Evolutionary conservation across 2,329 filamentous ascomycete genomes (phyloP).

Genomic region (Aspergillus sp.): DNA sequence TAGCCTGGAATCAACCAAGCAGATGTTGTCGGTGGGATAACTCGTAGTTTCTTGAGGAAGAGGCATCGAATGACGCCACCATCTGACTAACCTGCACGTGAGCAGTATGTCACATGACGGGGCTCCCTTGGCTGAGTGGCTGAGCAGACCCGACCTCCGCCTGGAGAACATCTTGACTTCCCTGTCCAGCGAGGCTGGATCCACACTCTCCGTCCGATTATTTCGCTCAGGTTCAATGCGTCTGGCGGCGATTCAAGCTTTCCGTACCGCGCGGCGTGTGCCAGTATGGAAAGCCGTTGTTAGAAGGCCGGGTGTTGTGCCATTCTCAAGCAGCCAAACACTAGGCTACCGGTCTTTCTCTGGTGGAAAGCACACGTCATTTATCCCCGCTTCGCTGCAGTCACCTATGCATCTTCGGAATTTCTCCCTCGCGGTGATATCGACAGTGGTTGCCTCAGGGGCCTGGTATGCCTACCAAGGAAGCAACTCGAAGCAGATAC

Average conservation of each 20-base stretch:
- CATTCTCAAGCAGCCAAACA: constrained; percentile 29
- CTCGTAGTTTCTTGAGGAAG: not conserved
- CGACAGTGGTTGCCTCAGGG: constrained; percentile 38
- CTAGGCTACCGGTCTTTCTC: constrained; percentile 27
- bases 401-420: constrained; percentile 43
- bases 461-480: constrained; percentile 43
- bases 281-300: constrained; percentile 35
- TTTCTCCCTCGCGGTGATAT: constrained; percentile 39
- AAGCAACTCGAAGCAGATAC: constrained; percentile 16
- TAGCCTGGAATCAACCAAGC: no score
- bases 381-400: constrained; percentile 27
- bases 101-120: constrained; percentile 11
- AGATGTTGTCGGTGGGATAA: no score
- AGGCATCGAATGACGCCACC: constrained; percentile 28
- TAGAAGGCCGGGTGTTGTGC: constrained; percentile 26
- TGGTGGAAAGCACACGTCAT: constrained; percentile 25
- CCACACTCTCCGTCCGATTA: constrained; percentile 3
- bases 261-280: constrained; percentile 39
- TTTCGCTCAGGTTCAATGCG: constrained; percentile 32
- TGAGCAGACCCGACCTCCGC: constrained; percentile 3
- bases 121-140: constrained; percentile 8
- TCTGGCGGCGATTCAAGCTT: constrained; percentile 37
- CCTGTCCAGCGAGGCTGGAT: constrained; percentile 7
- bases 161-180: constrained; percentile 6
- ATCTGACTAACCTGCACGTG: constrained; percentile 5